These are phyloP conservation scores for Pseudogymnoascus sp. DNA, from an alignment of 2,329 filamentous ascomycete genomes.

Conservation along the genomic window DNA sequence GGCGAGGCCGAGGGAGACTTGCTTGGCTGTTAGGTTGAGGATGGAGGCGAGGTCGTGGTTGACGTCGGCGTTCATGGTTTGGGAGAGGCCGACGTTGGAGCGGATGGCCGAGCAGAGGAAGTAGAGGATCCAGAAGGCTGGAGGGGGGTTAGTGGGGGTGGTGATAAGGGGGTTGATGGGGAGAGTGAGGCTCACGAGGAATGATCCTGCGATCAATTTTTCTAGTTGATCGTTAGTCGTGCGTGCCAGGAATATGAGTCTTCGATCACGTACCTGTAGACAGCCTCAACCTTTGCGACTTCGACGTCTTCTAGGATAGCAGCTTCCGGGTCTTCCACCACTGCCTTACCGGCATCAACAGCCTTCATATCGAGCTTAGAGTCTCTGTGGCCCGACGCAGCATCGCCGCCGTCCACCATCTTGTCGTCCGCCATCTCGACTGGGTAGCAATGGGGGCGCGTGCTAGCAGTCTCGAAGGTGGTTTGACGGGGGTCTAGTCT, in stretches of 20 bases:
- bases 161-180: neutral
- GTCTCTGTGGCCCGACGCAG: neutral
- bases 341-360: slow-evolving; percentile 5
- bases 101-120: slow-evolving; percentile 88
- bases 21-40: slow-evolving; percentile 60
- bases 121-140: slow-evolving; percentile 82
- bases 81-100: slow-evolving; percentile 86
- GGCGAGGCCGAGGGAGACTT: slow-evolving; percentile 76
- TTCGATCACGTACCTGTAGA: slow-evolving; percentile 29
- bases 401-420: neutral
- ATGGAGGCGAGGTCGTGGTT: slow-evolving; percentile 69
- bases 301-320: slow-evolving; percentile 18
- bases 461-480: slow-evolving; percentile 20
- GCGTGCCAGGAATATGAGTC: neutral
- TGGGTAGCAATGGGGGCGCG: slow-evolving; percentile 25
- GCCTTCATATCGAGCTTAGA: neutral
- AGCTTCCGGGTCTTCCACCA: neutral
- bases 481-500: neutral
- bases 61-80: slow-evolving; percentile 74
- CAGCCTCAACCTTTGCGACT: slow-evolving; percentile 26
- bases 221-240: slow-evolving; percentile 12
- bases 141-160: slow-evolving; percentile 9
- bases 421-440: slow-evolving; percentile 21
- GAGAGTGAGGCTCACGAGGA: slow-evolving; percentile 30
- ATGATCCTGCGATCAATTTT: slow-evolving; percentile 52